These are phyloP conservation scores for Ophiognomonia clavigignenti-juglandacearum DNA, from an alignment of 2,329 filamentous ascomycete species.

Conservation along the genomic window DNA sequence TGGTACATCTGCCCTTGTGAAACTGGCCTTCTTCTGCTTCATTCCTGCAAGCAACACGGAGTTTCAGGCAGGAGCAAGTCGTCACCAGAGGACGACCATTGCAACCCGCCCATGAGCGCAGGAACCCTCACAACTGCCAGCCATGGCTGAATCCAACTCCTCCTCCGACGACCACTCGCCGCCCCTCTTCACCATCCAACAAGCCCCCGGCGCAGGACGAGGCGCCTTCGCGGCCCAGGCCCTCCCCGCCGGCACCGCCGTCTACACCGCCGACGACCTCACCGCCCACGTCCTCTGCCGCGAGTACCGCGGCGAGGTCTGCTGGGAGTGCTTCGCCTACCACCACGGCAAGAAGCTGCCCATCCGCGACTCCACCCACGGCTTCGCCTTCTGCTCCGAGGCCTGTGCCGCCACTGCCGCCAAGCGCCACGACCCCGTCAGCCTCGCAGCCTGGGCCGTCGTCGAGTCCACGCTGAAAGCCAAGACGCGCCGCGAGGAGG, in stretches of 20 bases:
- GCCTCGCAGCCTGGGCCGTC: constrained; percentile 8
- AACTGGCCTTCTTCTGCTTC: no score
- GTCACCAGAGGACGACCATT: no score
- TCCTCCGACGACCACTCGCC: neutral
- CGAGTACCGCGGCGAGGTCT: constrained; percentile 15
- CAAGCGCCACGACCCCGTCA: neutral
- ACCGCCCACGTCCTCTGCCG: constrained; percentile 9
- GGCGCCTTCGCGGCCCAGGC: constrained; percentile 5
- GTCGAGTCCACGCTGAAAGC: constrained; percentile 1
- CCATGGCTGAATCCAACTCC: no score
- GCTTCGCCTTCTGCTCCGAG: constrained; percentile 10
- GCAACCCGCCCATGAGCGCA: no score
- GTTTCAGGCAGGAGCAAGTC: no score
- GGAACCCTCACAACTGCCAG: no score
- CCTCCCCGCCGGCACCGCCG: neutral
- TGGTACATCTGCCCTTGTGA: no score
- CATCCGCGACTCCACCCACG: constrained; percentile 2
- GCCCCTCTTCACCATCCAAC: constrained; percentile 1
- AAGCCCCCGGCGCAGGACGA: constrained; percentile 9
- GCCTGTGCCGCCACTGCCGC: neutral
- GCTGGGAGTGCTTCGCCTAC: constrained; percentile 14
- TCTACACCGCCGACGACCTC: constrained; percentile 6
- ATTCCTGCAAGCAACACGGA: no score
- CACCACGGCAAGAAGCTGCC: constrained; percentile 12
- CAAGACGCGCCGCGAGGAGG: neutral